phyloP scores from a whole-genome alignment of 768 basidiomycete genomes.

The Pisolithus orientalis region DNA sequence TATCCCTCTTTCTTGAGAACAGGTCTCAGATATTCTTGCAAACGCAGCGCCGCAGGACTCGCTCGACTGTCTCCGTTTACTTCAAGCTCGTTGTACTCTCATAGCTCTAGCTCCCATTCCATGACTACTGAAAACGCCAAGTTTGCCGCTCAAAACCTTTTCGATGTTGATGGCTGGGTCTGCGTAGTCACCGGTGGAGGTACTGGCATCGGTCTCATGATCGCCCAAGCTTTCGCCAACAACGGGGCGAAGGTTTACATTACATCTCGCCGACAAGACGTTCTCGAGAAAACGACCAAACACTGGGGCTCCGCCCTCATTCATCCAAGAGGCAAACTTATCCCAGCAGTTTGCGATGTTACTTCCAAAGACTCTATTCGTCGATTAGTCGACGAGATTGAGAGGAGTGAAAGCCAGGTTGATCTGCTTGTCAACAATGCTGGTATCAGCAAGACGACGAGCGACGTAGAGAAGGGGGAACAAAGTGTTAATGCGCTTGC shows the following conservation, averaged over 20 bases:
- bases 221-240: conserved; percentile 34
- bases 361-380: conserved; percentile 21
- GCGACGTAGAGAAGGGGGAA: conserved; percentile 21
- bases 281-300: conserved; percentile 21
- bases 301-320: conserved; percentile 19
- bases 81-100: background rate
- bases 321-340: conserved; percentile 24
- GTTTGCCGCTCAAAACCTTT: conserved; percentile 1
- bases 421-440: conserved; percentile 77
- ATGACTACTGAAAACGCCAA: conserved; percentile 2
- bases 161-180: conserved; percentile 3
- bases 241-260: conserved; percentile 40
- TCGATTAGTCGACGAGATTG: conserved; percentile 11
- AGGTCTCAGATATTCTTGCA: background rate
- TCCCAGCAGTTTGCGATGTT: conserved; percentile 15
- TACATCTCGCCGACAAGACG: conserved; percentile 28
- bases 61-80: background rate
- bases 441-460: conserved; percentile 38
- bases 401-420: conserved; percentile 24
- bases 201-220: conserved; percentile 49
- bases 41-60: background rate
- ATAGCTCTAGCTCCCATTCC: background rate
- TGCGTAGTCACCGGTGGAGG: conserved; percentile 71
- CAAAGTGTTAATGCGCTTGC: conserved; percentile 20
- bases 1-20: background rate